Percentiles rank a stretch among this genome's conserved stretches.
Conservation (phyloP, 2,329 filamentous ascomycete species). For the Annulohypoxylon truncatum region DNA sequence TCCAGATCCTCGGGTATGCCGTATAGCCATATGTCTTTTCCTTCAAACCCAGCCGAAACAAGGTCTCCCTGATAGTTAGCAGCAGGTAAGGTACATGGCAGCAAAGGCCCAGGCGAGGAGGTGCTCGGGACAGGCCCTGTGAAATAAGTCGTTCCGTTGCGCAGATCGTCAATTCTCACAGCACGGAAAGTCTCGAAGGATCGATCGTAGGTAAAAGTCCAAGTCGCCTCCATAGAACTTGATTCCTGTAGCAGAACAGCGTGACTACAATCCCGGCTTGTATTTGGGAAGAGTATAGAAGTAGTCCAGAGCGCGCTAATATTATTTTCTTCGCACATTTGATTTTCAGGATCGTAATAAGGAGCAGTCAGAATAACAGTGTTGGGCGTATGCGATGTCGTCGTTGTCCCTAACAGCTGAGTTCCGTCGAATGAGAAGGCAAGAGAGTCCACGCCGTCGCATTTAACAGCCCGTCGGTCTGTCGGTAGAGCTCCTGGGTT, state of each 20-base stretch:
- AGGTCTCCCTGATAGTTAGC: conserved; percentile 77
- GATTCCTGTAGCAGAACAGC: conserved; percentile 75
- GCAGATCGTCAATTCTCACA: conserved; percentile 78
- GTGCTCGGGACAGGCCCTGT: conserved; percentile 72
- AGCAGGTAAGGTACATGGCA: conserved; percentile 76
- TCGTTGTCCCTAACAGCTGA: conserved; percentile 80
- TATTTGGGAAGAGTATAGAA: conserved; percentile 85
- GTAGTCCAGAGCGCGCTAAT: conserved; percentile 85
- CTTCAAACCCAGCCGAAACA: conserved; percentile 78
- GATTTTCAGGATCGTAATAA: conserved; percentile 78
- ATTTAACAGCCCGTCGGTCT: conserved; percentile 81
- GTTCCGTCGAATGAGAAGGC: conserved; percentile 82
- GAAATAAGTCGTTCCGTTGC: conserved; percentile 83
- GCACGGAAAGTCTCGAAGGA: conserved; percentile 82
- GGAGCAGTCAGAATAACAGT: conserved; percentile 83
- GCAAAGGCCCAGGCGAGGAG: conserved; percentile 65
- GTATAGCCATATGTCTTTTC: conserved; percentile 81
- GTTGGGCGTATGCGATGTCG: conserved; percentile 71
- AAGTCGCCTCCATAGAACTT: conserved; percentile 73
- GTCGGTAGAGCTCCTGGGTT: conserved; percentile 71
- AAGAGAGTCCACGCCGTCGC: conserved; percentile 78
- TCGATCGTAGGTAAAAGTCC: conserved; percentile 82
- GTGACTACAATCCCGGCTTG: conserved; percentile 82
- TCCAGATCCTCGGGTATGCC: conserved; percentile 80
- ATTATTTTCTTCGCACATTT: conserved; percentile 70